Base-by-base conservation (phyloP, 345 rosid species). In the Turritis glabra region DNA sequence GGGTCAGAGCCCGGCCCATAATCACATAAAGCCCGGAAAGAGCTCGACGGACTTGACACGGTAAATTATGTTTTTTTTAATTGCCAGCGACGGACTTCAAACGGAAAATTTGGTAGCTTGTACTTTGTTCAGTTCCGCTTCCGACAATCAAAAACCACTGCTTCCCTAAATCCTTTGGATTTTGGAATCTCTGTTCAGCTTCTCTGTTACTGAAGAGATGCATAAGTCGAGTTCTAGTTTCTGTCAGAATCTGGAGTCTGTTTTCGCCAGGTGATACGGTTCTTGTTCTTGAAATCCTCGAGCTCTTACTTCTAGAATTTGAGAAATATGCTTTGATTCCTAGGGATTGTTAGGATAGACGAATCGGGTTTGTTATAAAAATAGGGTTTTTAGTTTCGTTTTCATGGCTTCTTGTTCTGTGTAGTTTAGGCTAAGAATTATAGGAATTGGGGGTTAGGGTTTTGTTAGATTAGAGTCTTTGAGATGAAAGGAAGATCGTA, bases 401-500 rank as follows among this genome's bases (percentile, higher is more conserved):
- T 67, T 38, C 19, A 47, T 59, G 33, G 46, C 23, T 53, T 53
- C 35, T 63, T 37, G 30, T 29, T 68, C 27, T 41, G 47, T 51
- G 65, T 61, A 32, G 57, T 30, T 41, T 1, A 12, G 44, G 29
- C 21, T 4, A 52, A 73, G 46, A 63, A 14, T 53, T 51, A 41
- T 30, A 62, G 69, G 53, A 66, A 17, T 63, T 60, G 71, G 32
- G 58, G 48, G 41, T 70, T 78, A 73, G 68, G 75, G 74, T 74
- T 79, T 38, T 46, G 69, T 22, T 75, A 40, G 27, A 59, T 67
- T 50, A 66, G 46, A 59, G 27, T 51, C 2, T 2, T 25, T 4
- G 66, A 46, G 71, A 76, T 76, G 80, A 76, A 55, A 70, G 80
- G 75, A 46, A 76, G 80, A 25, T 76, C 80, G 41, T 73, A 64